These are phyloP conservation scores for Apium graveolens DNA, from an alignment of 129 eudicot species.

Conservation along the genomic window DNA sequence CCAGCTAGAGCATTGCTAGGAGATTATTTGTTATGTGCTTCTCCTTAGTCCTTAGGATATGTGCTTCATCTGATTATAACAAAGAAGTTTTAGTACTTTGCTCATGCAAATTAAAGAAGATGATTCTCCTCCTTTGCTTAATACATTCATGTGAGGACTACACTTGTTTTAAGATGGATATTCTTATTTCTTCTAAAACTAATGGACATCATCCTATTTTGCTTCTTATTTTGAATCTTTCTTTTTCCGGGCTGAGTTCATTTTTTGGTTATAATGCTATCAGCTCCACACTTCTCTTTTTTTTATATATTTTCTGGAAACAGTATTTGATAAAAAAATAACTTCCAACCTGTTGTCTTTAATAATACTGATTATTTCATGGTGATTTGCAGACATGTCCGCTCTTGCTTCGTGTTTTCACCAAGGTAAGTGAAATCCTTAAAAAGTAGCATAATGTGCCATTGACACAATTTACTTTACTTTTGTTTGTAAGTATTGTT, in stretches of 20 bases:
- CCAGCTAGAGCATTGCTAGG: background rate
- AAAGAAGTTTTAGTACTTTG: background rate
- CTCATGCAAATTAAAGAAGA: background rate
- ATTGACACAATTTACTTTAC: background rate
- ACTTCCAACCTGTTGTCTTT: background rate
- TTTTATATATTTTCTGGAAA: background rate
- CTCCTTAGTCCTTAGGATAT: background rate
- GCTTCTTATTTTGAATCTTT: background rate
- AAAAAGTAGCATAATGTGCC: background rate
- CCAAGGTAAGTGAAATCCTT: constrained; percentile 48
- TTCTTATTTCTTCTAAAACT: background rate
- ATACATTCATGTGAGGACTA: background rate
- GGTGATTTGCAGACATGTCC: constrained; percentile 74
- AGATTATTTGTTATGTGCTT: background rate
- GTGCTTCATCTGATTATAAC: background rate
- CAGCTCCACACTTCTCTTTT: background rate
- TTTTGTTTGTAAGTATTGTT: background rate
- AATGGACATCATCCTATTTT: background rate
- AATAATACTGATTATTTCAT: background rate
- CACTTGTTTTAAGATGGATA: background rate
- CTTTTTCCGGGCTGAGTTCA: background rate
- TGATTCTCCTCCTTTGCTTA: background rate
- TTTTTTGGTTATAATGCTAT: background rate
- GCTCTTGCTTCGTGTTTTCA: constrained; percentile 83
- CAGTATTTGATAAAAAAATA: background rate